Percentiles rank a stretch among this genome's conserved stretches.
These are phyloP conservation scores for Dendryphion nanum DNA, from an alignment of 2,329 filamentous ascomycete species.

Conservation along the genomic window DNA sequence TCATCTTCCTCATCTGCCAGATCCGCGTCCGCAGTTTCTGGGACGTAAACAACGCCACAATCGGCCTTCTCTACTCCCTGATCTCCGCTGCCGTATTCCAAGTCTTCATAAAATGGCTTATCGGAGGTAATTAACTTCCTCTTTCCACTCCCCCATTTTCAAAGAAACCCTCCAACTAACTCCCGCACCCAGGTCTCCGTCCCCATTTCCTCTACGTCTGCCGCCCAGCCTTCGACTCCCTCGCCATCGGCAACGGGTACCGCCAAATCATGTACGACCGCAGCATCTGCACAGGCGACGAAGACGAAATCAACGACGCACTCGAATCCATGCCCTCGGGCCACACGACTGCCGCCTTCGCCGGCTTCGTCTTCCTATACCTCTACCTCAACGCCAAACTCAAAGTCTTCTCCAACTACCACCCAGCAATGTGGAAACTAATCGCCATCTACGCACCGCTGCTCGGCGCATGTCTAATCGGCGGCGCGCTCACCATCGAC, in stretches of 20 bases:
- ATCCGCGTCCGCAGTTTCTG: slow-evolving; percentile 57
- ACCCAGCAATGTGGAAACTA: slow-evolving; percentile 73
- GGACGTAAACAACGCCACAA: slow-evolving; percentile 65
- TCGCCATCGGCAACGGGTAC: slow-evolving; percentile 52
- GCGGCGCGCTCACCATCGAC: slow-evolving; percentile 67
- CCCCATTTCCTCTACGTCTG: slow-evolving; percentile 71
- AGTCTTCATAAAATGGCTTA: slow-evolving; percentile 73
- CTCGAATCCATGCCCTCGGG: slow-evolving; percentile 72
- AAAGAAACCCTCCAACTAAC: no score
- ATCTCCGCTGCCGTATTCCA: slow-evolving; percentile 74
- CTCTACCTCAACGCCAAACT: slow-evolving; percentile 78
- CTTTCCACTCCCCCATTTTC: not conserved
- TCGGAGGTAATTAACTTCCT: slow-evolving; percentile 57
- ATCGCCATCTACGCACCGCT: slow-evolving; percentile 64
- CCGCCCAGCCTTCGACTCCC: slow-evolving; percentile 56
- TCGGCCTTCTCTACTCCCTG: slow-evolving; percentile 68
- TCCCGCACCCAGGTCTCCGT: slow-evolving; percentile 28
- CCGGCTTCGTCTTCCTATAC: slow-evolving; percentile 67
- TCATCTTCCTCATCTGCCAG: slow-evolving; percentile 64
- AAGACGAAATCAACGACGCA: slow-evolving; percentile 63
- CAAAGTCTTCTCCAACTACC: slow-evolving; percentile 71
- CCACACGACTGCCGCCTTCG: slow-evolving; percentile 71
- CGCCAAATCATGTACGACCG: slow-evolving; percentile 65
- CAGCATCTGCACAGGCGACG: slow-evolving; percentile 67
- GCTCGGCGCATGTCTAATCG: slow-evolving; percentile 66